These are phyloP conservation scores for Primulina tabacum DNA, from an alignment of 257 asterid genomes.

Conservation along the genomic window DNA sequence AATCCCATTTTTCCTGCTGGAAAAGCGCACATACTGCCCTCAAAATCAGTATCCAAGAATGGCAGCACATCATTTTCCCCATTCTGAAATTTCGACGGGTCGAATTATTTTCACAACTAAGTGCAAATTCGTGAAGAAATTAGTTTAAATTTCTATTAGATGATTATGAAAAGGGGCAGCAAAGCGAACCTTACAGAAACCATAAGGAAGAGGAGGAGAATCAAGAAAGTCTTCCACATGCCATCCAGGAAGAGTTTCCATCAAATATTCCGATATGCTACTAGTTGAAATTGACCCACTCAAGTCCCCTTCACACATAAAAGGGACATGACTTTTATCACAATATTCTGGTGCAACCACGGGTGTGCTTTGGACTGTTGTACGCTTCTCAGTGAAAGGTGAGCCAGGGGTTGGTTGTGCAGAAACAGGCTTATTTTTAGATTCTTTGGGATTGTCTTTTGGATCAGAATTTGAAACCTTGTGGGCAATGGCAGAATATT, in stretches of 20 bases:
- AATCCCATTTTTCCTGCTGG: constrained; percentile 42
- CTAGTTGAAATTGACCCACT: constrained; percentile 35
- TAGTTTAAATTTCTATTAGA: neutral
- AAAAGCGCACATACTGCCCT: constrained; percentile 27
- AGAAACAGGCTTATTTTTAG: constrained; percentile 24
- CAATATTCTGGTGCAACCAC: constrained; percentile 13
- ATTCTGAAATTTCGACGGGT: constrained; percentile 34
- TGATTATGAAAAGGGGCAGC: neutral
- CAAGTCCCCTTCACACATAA: constrained; percentile 23
- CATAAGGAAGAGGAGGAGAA: constrained; percentile 42
- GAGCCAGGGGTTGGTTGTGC: constrained; percentile 16
- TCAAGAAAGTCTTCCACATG: constrained; percentile 82
- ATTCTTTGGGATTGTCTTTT: constrained; percentile 27
- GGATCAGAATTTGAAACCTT: constrained; percentile 36
- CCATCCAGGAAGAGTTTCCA: constrained; percentile 83
- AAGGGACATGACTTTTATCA: constrained; percentile 20
- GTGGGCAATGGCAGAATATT: constrained; percentile 6
- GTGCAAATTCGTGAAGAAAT: neutral
- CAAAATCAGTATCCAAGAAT: constrained; percentile 49
- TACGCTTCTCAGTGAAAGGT: constrained; percentile 27
- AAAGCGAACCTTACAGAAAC: constrained; percentile 57
- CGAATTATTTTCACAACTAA: too few relatives aligned
- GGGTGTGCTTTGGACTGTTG: constrained; percentile 21
- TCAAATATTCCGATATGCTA: constrained; percentile 77
- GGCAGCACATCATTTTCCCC: constrained; percentile 46